Base-by-base conservation (phyloP, 1,284 basidiomycete genomes). In the Cystobasidium pallidum region DNA sequence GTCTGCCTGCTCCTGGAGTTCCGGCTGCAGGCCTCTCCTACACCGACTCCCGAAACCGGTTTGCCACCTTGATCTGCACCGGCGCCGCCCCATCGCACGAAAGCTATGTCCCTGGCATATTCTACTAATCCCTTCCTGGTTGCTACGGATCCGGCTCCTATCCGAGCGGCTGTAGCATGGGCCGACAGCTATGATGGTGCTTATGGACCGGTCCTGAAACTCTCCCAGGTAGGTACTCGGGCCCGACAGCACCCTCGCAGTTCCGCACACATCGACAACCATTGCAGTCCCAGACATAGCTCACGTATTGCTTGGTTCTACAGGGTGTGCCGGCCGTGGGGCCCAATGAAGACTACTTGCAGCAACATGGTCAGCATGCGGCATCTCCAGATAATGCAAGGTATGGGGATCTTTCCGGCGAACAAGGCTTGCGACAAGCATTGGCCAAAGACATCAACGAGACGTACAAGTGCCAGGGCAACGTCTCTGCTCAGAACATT, bases 321-420 rank as follows among this genome's bases (percentile, higher is more conserved):
- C 75, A 77, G 66, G 89, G 89, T 30, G 87, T 88, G 0, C 91
- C 91, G 0, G 88, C 88, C 2, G 83, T 82, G 0, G 86, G 87
- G 0, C 91, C 91, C 0, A 86, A 88, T 1, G 76, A 81, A 1
- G 55, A 77, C 0, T 82, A 92, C 13, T 84, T 88, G 39, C 78
- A 83, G 0, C 85, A 86, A 0, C 80, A 92, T 0, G 83, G 82
- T 0, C 77, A 78, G 4, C 82, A 84, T 0, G 82, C 87, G 0
- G 81, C 83, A 0, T 84, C 85, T 49, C 84, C 84, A 0, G 72
- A 75, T 0, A 78, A 81, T 65, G 76, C 87, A 77, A 86, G 86
- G 7, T 94, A 94, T 75, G 85, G 87, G 4, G 82, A 85, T 0
- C 88, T 87, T 70, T 83, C 86, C 62, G 92, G 92, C 1, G 88